Percentiles rank a stretch among this genome's conserved stretches.
Evolutionary conservation across 1,284 basidiomycete species (phyloP).

Genomic region (Coniferiporia weirii): DNA sequence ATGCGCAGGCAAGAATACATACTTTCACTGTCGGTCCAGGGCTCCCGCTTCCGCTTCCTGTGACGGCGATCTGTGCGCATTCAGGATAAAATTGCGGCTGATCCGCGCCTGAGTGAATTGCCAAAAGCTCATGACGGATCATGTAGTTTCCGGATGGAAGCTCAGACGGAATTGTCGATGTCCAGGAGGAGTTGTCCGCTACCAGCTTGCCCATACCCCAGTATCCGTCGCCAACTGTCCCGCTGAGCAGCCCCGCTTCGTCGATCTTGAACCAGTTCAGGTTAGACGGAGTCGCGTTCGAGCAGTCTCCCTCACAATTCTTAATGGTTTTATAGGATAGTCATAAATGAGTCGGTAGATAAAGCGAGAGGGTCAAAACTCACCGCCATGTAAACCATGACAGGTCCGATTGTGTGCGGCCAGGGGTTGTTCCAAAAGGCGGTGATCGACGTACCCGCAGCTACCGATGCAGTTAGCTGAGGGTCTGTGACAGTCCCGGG

Average conservation of each 20-base stretch:
- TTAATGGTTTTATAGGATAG: background rate
- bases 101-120: slow-evolving; percentile 29
- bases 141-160: slow-evolving; percentile 34
- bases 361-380: background rate
- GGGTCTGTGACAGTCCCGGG: slow-evolving; percentile 44
- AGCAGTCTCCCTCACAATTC: slow-evolving; percentile 31
- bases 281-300: slow-evolving; percentile 28
- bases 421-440: slow-evolving; percentile 48
- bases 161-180: slow-evolving; percentile 32
- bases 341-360: background rate
- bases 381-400: slow-evolving; percentile 33
- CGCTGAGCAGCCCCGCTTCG: slow-evolving; percentile 33
- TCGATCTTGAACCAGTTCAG: slow-evolving; percentile 31
- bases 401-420: slow-evolving; percentile 29
- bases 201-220: slow-evolving; percentile 34
- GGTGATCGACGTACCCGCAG: slow-evolving; percentile 45
- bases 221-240: slow-evolving; percentile 28
- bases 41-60: slow-evolving; percentile 23
- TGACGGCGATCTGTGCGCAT: slow-evolving; percentile 34
- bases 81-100: slow-evolving; percentile 36
- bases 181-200: slow-evolving; percentile 34
- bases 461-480: slow-evolving; percentile 46
- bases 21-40: background rate
- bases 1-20: background rate
- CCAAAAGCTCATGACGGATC: slow-evolving; percentile 33